These are phyloP conservation scores for Fusarium sublunatum DNA, from an alignment of 2,329 filamentous ascomycete genomes.

Conservation along the genomic window DNA sequence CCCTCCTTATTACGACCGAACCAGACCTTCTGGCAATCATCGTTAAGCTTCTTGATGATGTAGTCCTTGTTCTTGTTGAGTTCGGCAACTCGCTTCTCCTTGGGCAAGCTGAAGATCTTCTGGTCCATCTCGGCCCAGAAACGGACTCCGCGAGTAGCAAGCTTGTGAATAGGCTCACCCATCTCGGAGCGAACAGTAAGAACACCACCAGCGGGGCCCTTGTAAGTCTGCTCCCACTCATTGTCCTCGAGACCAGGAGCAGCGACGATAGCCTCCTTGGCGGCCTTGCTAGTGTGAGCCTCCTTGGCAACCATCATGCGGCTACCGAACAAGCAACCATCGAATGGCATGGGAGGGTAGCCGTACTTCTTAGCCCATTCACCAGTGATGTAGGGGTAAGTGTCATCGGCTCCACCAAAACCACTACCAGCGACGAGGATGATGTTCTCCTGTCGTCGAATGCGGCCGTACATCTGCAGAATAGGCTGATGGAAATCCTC, in stretches of 20 bases:
- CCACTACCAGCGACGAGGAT: slow-evolving; percentile 91
- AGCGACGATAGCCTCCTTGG: slow-evolving; percentile 90
- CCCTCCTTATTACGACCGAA: slow-evolving; percentile 87
- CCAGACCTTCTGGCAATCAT: slow-evolving; percentile 97
- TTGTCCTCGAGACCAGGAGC: slow-evolving; percentile 83
- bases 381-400: slow-evolving; percentile 91
- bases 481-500: slow-evolving; percentile 96
- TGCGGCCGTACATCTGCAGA: slow-evolving; percentile 88
- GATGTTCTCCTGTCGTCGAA: slow-evolving; percentile 86
- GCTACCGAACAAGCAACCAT: slow-evolving; percentile 89
- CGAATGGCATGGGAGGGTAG: slow-evolving; percentile 93
- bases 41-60: slow-evolving; percentile 95
- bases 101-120: slow-evolving; percentile 96
- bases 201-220: slow-evolving; percentile 88
- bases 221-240: slow-evolving; percentile 94
- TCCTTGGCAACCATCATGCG: slow-evolving; percentile 97
- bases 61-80: slow-evolving; percentile 89
- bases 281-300: slow-evolving; percentile 85
- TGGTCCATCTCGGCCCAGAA: slow-evolving; percentile 99
- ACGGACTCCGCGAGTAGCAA: slow-evolving; percentile 92
- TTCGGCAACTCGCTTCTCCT: slow-evolving; percentile 89
- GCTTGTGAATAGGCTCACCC: slow-evolving; percentile 99
- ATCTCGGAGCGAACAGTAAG: slow-evolving; percentile 98
- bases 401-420: slow-evolving; percentile 89
- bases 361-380: slow-evolving; percentile 88